Base-by-base conservation (phyloP, 305 asterid genomes). In the Solanum hybrid region DNA sequence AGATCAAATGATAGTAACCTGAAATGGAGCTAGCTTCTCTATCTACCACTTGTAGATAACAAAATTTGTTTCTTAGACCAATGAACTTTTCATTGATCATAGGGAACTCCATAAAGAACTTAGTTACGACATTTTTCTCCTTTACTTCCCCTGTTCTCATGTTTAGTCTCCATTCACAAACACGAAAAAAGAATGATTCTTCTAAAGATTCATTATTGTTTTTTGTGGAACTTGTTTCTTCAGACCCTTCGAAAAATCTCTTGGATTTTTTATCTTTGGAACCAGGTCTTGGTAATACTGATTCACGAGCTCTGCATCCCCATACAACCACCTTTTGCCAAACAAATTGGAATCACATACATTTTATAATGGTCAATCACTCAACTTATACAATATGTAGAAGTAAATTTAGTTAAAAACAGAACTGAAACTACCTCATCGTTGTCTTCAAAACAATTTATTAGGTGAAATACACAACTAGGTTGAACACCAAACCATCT, bases 31-130 rank as follows among this genome's bases (percentile, higher is more conserved):
- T 94, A 11, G 94, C 95, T 42, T 19, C 45, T 17, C 90, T 90
- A 89, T 92, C 92, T 84, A 91, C 89, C 77, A 93, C 91, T 78
- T 94, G 95, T 73, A 95, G 88, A 88, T 94, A 96, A 5, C 94
- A 95, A 85, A 88, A 95, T 81, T 91, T 91, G 86, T 92, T 94
- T 78, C 78, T 89, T 15, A 86, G 45, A 27, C 95, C 94, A n/a
- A 19, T 85, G 22, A 92, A 92, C 22, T 88, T 90, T 31, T 93
- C 95, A 87, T 96, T 94, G 2, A 94, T 92, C 80, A 93, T 26
- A 6, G 98, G 98, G 36, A 96, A 96, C 22, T 96, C 97, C 97
- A 95, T 92, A 5, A 95, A 93, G 72, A 73, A 91, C 4, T 92
- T 87, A 0, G 89, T 92, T 1, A 93, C 92, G 40, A 94, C 95